Evolutionary conservation across 108 stramenopile species (phyloP).

Genomic region (Epithemia pelagica): DNA sequence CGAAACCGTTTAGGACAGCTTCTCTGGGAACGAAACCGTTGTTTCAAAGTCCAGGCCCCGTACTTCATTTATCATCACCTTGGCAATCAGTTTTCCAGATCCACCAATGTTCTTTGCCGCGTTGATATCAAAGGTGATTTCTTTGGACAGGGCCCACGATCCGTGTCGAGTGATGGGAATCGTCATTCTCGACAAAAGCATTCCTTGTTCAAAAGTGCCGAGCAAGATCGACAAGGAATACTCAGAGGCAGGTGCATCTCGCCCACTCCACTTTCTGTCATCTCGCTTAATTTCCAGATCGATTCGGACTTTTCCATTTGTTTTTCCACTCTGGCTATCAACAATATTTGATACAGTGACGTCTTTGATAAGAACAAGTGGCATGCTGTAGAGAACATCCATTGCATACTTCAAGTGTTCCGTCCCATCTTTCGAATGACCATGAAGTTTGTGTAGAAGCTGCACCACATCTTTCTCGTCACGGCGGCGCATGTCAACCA

Average conservation of each 20-base stretch:
- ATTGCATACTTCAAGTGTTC: not conserved
- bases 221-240: constrained; percentile 28
- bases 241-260: constrained; percentile 7
- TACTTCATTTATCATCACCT: constrained; percentile 1
- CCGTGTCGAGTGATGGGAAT: constrained; percentile 12
- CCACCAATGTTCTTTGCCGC: not conserved
- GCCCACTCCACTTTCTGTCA: constrained; percentile 21
- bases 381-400: not conserved
- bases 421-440: not conserved
- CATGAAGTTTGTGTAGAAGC: not conserved
- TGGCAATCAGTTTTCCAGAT: not conserved
- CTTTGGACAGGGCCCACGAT: constrained; percentile 18
- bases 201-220: constrained; percentile 23
- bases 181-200: constrained; percentile 24
- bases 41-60: constrained; percentile 45
- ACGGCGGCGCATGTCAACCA: not conserved
- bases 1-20: too few relatives aligned
- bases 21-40: too few relatives aligned
- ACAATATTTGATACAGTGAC: constrained; percentile 1
- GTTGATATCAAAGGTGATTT: constrained; percentile 23
- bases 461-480: not conserved
- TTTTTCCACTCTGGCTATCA: constrained; percentile 13
- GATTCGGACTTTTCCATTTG: constrained; percentile 7
- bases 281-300: constrained; percentile 17
- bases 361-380: constrained; percentile 1